Conservation (phyloP, 306 rosid genomes). For the Herpetospermum pedunculosum region DNA sequence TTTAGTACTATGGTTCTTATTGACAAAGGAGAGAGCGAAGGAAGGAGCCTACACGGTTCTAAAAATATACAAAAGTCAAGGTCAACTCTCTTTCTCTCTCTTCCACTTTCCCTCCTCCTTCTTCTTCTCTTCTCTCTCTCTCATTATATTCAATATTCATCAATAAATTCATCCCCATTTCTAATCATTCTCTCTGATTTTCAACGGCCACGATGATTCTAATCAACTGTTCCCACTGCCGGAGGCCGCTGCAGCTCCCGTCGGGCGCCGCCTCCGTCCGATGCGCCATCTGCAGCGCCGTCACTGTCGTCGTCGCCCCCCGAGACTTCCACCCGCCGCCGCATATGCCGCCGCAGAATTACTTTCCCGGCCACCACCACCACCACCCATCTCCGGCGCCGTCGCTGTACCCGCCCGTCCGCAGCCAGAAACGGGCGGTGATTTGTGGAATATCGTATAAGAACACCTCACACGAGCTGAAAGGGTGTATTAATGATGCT, state of each 20-base stretch:
- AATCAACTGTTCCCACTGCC: conserved; percentile 33
- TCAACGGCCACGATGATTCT: conserved; percentile 5
- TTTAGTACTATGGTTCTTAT: too few relatives aligned
- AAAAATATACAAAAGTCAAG: not conserved
- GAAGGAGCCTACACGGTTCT: not conserved
- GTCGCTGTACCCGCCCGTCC: conserved; percentile 7
- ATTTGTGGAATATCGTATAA: conserved; percentile 40
- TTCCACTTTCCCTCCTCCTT: not conserved
- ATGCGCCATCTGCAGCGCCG: conserved; percentile 27
- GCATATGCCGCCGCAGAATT: not conserved
- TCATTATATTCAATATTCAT: too few relatives aligned
- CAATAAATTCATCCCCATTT: not conserved
- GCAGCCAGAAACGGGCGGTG: conserved; percentile 33
- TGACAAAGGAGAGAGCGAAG: too few relatives aligned
- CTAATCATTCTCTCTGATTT: not conserved
- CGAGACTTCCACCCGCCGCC: not conserved
- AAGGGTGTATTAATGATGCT: conserved; percentile 40
- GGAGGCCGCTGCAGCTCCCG: conserved; percentile 30
- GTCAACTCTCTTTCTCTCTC: not conserved
- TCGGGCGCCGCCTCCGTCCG: conserved; percentile 21
- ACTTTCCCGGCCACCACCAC: not conserved
- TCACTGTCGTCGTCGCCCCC: conserved; percentile 20
- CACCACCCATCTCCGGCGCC: not conserved
- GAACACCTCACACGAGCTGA: conserved; percentile 21
- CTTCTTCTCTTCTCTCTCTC: not conserved